A percentile compares a stretch with the other conserved stretches of the same genome.
Conservation (phyloP, 495 filamentous ascomycete genomes). For the Talaromyces nanjingensis region DNA sequence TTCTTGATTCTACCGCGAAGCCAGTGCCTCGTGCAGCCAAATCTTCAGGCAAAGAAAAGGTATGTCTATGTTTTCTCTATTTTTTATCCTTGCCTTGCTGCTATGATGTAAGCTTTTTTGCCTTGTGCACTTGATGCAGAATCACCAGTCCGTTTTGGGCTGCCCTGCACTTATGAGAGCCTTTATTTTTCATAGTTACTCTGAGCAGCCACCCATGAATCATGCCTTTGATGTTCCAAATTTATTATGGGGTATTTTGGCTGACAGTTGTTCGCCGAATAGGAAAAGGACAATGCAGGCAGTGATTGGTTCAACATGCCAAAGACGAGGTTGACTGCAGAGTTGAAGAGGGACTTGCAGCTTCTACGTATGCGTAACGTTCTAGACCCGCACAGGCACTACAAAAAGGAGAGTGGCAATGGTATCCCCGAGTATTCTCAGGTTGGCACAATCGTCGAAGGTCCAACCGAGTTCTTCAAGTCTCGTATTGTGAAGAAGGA, state of each 20-base stretch:
- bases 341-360: constrained; percentile 82
- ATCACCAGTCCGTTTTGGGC: constrained; percentile 66
- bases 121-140: constrained; percentile 55
- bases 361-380: constrained; percentile 82
- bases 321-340: constrained; percentile 69
- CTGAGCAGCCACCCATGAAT: constrained; percentile 53
- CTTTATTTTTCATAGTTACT: constrained; percentile 94
- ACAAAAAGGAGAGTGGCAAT: constrained; percentile 76
- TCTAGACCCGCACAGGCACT: constrained; percentile 81
- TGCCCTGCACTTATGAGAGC: constrained; percentile 69
- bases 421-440: constrained; percentile 73
- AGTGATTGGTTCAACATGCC: constrained; percentile 80
- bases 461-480: constrained; percentile 80
- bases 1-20: constrained; percentile 35
- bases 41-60: constrained; percentile 38
- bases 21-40: constrained; percentile 34
- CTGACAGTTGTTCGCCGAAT: constrained; percentile 29
- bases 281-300: constrained; percentile 55
- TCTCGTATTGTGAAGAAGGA: constrained; percentile 77
- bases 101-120: constrained; percentile 67
- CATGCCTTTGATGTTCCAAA: constrained; percentile 6
- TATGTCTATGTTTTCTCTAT: constrained; percentile 11
- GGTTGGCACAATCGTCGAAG: constrained; percentile 82
- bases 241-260: constrained; percentile 5
- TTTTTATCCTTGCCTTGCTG: constrained; percentile 18